Conservation (phyloP, 441 rosid species). For the Erysimum cheiri region DNA sequence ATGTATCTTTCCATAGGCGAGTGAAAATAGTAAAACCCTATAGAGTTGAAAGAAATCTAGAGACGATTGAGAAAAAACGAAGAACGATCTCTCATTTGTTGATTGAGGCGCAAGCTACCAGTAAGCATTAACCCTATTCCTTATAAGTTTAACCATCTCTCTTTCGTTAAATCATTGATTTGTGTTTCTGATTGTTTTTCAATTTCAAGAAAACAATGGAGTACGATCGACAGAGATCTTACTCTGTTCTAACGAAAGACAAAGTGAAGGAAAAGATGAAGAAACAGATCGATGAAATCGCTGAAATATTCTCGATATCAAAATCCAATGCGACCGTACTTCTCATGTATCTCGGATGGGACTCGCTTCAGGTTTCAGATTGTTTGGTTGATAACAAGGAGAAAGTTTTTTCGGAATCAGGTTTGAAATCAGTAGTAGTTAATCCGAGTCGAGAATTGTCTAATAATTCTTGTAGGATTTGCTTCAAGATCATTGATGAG, state of each 20-base stretch:
- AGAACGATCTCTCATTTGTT: neutral
- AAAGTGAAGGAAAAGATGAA: slow-evolving; percentile 1
- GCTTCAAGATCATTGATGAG: neutral
- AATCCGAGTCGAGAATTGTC: neutral
- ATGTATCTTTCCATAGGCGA: neutral
- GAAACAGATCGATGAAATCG: slow-evolving; percentile 29
- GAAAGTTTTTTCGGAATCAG: neutral
- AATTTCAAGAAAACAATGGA: slow-evolving; percentile 9
- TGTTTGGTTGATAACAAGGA: slow-evolving; percentile 8
- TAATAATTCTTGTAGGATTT: neutral
- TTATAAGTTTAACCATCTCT: neutral
- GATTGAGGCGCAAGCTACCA: slow-evolving; percentile 20
- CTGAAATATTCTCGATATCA: slow-evolving; percentile 13
- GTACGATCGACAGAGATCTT: slow-evolving; percentile 6
- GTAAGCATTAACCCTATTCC: neutral
- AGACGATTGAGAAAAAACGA: neutral
- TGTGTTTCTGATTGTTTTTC: neutral
- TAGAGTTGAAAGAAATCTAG: neutral
- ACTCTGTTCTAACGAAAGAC: slow-evolving; percentile 26
- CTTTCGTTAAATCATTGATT: neutral
- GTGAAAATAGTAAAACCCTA: slow-evolving; percentile 8
- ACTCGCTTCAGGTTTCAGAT: slow-evolving; percentile 11
- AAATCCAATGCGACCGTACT: slow-evolving; percentile 30
- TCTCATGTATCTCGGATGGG: slow-evolving; percentile 13
- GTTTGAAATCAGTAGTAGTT: slow-evolving; percentile 23